A percentile compares a stretch with the other conserved stretches of the same genome.
Conservation (phyloP, 1,139 yeast species). For the Geotrichum restrictum region DNA sequence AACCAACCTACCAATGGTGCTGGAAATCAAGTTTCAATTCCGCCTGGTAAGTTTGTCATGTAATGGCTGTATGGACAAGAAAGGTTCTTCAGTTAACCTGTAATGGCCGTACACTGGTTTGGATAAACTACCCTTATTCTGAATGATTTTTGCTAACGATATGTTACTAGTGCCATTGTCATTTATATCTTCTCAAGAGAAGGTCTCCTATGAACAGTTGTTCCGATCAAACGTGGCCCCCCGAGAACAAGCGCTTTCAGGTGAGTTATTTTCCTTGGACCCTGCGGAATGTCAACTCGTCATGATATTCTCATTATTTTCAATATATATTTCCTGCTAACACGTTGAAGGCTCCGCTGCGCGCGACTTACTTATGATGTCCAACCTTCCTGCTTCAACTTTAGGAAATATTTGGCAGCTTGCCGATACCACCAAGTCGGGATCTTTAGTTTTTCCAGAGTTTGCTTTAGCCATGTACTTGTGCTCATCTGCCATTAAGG, state of each 20-base stretch:
- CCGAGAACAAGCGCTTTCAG: constrained; percentile 72
- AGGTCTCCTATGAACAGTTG: constrained; percentile 74
- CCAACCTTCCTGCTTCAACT: constrained; percentile 69
- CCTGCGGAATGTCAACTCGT: too few relatives aligned
- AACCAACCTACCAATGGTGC: neutral
- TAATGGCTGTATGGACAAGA: neutral
- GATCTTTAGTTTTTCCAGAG: constrained; percentile 84
- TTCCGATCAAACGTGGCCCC: constrained; percentile 72
- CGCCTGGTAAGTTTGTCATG: neutral
- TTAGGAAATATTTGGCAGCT: constrained; percentile 88
- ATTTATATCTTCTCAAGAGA: constrained; percentile 80
- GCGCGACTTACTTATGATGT: constrained; percentile 71
- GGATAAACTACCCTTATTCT: neutral
- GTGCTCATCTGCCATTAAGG: constrained; percentile 72
- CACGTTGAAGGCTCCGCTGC: constrained; percentile 52
- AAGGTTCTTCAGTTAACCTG: too few relatives aligned
- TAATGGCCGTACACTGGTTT: constrained; percentile 17
- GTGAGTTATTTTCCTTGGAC: too few relatives aligned
- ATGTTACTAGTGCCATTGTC: constrained; percentile 56
- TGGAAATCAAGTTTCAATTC: neutral
- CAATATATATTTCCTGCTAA: neutral
- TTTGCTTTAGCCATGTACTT: constrained; percentile 90
- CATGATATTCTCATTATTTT: too few relatives aligned
- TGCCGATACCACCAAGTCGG: constrained; percentile 83
- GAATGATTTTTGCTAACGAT: neutral